Conservation (phyloP, 371 early-diverging fungal species). For the Circinella minor region DNA sequence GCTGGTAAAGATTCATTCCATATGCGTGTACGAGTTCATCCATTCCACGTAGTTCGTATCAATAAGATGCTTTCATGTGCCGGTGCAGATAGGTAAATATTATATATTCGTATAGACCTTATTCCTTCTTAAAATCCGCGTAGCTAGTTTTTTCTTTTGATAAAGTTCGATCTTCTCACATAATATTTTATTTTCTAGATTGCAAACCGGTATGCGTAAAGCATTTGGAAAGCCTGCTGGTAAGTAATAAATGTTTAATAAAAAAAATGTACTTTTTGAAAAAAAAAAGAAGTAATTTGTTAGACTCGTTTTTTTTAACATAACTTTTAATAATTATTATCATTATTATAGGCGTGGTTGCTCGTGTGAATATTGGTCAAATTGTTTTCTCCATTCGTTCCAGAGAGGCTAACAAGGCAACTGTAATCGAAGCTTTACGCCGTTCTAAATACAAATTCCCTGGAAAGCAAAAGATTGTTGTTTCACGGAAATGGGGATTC, state of each 20-base stretch:
- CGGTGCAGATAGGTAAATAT: slow-evolving; percentile 90
- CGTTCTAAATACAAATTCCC: slow-evolving; percentile 99
- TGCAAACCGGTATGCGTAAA: slow-evolving; percentile 99
- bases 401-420: slow-evolving; percentile 95
- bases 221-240: slow-evolving; percentile 99
- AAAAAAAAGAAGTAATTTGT: too few species aligned
- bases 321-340: background rate
- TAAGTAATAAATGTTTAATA: background rate
- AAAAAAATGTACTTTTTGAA: background rate
- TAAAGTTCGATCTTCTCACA: background rate
- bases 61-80: slow-evolving; percentile 99
- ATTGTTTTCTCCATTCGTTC: slow-evolving; percentile 98
- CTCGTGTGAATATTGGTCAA: slow-evolving; percentile 99
- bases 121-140: background rate
- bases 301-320: background rate
- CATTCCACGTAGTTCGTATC: slow-evolving; percentile 99
- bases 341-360: slow-evolving; percentile 80
- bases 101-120: background rate
- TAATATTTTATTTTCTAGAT: slow-evolving; percentile 53
- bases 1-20: slow-evolving; percentile 99
- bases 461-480: slow-evolving; percentile 98
- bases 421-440: slow-evolving; percentile 98
- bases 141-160: background rate
- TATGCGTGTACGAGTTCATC: slow-evolving; percentile 99
- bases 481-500: slow-evolving; percentile 99